Evolutionary conservation across 2,329 filamentous ascomycete genomes (phyloP), one percentile per base, ranked within the genome.

Genomic region (Conoideocrella luteorostrata): DNA sequence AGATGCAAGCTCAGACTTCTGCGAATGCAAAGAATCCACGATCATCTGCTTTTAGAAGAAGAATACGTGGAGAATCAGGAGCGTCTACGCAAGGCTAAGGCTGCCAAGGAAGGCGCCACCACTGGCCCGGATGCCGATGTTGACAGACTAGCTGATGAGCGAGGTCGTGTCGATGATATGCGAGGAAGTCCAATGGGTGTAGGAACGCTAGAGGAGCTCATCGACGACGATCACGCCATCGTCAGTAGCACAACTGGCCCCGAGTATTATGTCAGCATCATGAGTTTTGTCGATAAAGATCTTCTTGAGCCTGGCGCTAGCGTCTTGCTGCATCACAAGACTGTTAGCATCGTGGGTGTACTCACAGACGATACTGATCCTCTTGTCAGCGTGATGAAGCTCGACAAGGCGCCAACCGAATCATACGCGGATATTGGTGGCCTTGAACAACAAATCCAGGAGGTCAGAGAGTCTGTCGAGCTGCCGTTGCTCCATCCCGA

Each of bases 51-150:
- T 50, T 80, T 98, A 23, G 93, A 98, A 66, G 93, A 98, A 64
- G 93, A 98, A 69, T 98, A 95, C 54, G 93, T 98, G 50, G 91
- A 97, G 74, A 98, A 98, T 66, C 93, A 98, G 69, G 93, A 98
- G 69, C 87, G 88, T 36, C 74, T 96, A 57, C 84, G 94, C 58
- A 96, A 95, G 68, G 85, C 89, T 51, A 96, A 95, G 76, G 78
- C 82, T 1, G 84, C 80, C 44, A 85, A 87, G 61, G 84, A 85
- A 54, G 82, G 78, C 44, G 71, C 77, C 46, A 77, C 73, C 21
- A 73, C 77, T 23, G 87, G 90, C 52, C 70, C 81, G 47, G 90
- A 95, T 55, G 80, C 85, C 34, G 72, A 82, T 47, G 61, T 66
- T 52, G 94, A 98, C 64, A 77, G 93, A 43, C 88, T 95, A 62